phyloP scores from a whole-genome alignment of 345 rosid genomes.

The Crucihimalaya himalaica region DNA sequence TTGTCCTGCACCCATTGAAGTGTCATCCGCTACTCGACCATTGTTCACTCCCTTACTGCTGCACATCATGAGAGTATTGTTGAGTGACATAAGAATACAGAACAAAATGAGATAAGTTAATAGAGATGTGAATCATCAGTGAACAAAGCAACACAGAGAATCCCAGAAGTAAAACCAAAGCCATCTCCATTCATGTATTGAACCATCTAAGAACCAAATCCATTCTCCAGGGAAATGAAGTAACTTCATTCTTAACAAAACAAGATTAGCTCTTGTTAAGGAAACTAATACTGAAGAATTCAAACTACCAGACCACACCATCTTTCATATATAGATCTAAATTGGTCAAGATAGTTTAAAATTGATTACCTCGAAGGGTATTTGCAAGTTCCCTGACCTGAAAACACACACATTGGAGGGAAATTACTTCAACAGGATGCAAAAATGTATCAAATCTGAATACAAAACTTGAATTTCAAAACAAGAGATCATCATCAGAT shows the following conservation, averaged over 20 bases:
- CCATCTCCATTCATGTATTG: background rate
- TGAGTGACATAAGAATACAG: slow-evolving; percentile 2
- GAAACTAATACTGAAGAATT: background rate
- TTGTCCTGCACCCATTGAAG: slow-evolving; percentile 21
- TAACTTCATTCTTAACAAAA: slow-evolving; percentile 10
- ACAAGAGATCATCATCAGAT: background rate
- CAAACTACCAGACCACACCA: background rate
- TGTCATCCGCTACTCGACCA: slow-evolving; percentile 35
- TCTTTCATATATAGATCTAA: background rate
- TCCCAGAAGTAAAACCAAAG: background rate
- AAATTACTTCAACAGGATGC: slow-evolving; percentile 18
- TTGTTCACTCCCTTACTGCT: slow-evolving; percentile 34
- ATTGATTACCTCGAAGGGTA: slow-evolving; percentile 35
- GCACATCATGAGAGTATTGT: background rate
- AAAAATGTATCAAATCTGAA: slow-evolving; percentile 9
- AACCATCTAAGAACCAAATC: slow-evolving; percentile 5
- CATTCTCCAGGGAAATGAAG: slow-evolving; percentile 10
- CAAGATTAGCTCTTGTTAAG: background rate
- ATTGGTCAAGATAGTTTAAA: background rate
- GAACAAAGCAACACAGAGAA: slow-evolving; percentile 4
- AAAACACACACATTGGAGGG: slow-evolving; percentile 3
- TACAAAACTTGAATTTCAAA: background rate
- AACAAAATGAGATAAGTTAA: background rate
- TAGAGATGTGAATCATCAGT: background rate
- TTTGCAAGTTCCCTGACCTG: slow-evolving; percentile 43